Conservation (phyloP, 75 land plant species). For the Picea glauca region DNA sequence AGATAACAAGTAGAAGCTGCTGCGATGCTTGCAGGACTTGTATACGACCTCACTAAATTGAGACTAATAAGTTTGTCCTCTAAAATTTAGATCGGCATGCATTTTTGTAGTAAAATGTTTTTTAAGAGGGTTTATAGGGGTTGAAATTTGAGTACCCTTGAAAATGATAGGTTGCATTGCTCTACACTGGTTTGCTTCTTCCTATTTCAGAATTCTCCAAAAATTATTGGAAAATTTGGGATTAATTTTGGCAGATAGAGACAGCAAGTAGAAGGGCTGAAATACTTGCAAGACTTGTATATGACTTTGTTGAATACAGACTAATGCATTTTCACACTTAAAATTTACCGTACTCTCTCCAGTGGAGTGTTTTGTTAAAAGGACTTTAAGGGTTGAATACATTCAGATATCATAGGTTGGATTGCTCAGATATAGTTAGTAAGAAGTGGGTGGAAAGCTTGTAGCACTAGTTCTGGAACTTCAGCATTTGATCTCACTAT, state of each 20-base stretch:
- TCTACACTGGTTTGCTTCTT: not conserved
- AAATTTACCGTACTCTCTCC: not conserved
- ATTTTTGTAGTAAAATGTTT: not conserved
- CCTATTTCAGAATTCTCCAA: not conserved
- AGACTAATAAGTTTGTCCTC: not conserved
- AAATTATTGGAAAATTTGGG: not conserved
- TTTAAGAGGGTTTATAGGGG: not conserved
- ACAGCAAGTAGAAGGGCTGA: not conserved
- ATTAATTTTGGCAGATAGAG: not conserved
- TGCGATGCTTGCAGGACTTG: conserved; percentile 6
- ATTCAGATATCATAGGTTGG: not conserved
- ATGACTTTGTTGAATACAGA: not conserved
- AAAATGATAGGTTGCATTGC: too few species aligned
- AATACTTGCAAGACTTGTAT: not conserved
- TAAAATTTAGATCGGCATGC: not conserved
- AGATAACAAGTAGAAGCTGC: not conserved
- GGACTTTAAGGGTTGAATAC: not conserved
- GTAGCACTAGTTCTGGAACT: not conserved
- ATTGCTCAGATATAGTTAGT: not conserved
- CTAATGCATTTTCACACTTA: not conserved
- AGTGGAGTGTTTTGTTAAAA: too few species aligned
- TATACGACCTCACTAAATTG: not conserved
- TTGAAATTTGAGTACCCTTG: too few species aligned
- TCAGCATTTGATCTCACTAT: not conserved
- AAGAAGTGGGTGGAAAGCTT: not conserved